Percentiles rank a stretch among this genome's conserved stretches.
phyloP scores from a whole-genome alignment of 257 asterid species.

The Marsdenia floribunda region DNA sequence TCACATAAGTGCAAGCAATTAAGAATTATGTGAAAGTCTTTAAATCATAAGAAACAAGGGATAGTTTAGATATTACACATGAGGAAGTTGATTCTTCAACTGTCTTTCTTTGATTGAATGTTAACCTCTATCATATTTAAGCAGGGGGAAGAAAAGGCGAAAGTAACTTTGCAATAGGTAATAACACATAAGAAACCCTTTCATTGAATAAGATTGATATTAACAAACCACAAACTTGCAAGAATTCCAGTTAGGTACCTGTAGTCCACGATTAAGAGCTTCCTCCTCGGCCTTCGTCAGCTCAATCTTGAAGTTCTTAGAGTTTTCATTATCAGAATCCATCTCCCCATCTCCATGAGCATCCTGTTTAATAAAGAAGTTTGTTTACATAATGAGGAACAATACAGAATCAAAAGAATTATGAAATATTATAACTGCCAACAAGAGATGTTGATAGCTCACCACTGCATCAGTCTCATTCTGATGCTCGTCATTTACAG shows the following conservation, averaged over 20 bases:
- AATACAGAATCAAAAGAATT: neutral
- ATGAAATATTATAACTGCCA: neutral
- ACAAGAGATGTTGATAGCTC: slow-evolving; percentile 17
- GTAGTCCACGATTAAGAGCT: slow-evolving; percentile 88
- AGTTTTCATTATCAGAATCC: slow-evolving; percentile 67
- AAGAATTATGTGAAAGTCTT: neutral
- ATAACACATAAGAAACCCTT: neutral
- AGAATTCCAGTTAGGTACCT: slow-evolving; percentile 43
- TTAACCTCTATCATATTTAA: neutral
- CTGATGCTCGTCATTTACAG: slow-evolving; percentile 37
- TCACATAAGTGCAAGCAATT: slow-evolving; percentile 1
- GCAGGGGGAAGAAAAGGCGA: neutral
- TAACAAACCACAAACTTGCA: neutral
- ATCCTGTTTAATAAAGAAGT: slow-evolving; percentile 40
- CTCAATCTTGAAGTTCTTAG: slow-evolving; percentile 66
- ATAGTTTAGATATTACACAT: neutral
- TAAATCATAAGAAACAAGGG: neutral
- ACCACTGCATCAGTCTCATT: slow-evolving; percentile 57
- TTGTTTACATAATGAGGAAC: slow-evolving; percentile 13
- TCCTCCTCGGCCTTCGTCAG: slow-evolving; percentile 89
- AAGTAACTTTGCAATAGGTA: neutral
- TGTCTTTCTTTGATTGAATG: neutral
- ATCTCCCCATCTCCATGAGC: slow-evolving; percentile 53
- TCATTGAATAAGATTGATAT: neutral
- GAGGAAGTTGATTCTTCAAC: neutral